A percentile compares a stretch with the other conserved stretches of the same genome.
Evolutionary conservation across 2,329 filamentous ascomycete species (phyloP).

Genomic region (Clonostachys byssicola): DNA sequence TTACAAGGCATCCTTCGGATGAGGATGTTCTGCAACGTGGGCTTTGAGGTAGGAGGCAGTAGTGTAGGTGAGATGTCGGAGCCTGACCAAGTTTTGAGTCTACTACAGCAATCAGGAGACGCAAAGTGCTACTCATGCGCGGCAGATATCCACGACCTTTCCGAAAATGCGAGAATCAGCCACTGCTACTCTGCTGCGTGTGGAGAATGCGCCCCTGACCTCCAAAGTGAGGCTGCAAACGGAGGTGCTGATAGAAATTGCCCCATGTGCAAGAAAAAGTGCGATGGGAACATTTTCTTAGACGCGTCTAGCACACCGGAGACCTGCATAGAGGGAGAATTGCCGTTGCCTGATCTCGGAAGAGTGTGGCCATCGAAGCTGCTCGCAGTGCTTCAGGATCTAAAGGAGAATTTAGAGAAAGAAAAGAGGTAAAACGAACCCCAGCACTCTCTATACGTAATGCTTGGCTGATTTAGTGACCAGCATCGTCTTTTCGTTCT

Average conservation of each 20-base stretch:
- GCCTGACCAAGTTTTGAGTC: neutral
- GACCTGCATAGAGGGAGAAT: no score
- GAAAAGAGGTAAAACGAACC: neutral
- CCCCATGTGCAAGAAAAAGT: neutral
- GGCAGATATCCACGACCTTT: neutral
- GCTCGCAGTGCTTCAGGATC: neutral
- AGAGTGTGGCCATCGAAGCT: neutral
- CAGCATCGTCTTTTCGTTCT: slow-evolving; percentile 41
- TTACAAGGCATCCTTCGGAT: neutral
- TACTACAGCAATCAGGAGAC: neutral
- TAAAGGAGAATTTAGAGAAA: neutral
- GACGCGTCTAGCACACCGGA: neutral
- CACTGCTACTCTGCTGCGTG: neutral
- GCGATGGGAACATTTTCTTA: neutral
- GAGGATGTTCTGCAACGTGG: slow-evolving; percentile 5
- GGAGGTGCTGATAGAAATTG: neutral
- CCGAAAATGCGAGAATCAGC: neutral
- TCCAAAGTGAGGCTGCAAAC: neutral
- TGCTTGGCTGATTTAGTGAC: neutral
- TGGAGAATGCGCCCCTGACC: neutral
- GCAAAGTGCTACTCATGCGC: neutral
- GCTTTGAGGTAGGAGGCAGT: neutral
- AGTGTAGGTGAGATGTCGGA: neutral
- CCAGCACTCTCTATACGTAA: neutral
- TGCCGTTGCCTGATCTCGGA: no score